A percentile compares a stretch with the other conserved stretches of the same genome.
These are phyloP conservation scores for Colletotrichum sp. DNA, from an alignment of 2,329 filamentous ascomycete species.

Conservation along the genomic window DNA sequence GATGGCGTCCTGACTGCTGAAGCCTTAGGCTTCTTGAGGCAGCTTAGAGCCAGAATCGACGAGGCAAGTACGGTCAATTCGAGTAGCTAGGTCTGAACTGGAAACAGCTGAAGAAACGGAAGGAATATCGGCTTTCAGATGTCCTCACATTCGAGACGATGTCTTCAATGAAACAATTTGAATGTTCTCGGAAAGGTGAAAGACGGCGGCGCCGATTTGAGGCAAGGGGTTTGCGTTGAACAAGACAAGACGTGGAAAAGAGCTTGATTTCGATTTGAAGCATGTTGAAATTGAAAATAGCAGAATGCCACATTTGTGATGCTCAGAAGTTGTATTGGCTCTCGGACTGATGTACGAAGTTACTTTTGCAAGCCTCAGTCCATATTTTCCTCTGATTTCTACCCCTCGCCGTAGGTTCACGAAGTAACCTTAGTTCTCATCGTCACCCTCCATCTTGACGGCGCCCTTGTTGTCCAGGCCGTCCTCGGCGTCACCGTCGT, in stretches of 20 bases:
- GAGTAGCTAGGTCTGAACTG: not conserved
- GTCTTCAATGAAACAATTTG: not conserved
- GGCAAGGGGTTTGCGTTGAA: not conserved
- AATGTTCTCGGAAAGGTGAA: not conserved
- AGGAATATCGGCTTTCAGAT: not conserved
- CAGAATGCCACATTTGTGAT: not conserved
- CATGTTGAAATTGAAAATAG: not conserved
- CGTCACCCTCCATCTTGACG: constrained; percentile 15
- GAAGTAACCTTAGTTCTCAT: not conserved
- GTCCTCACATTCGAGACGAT: not conserved
- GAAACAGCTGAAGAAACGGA: not conserved
- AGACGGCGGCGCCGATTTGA: not conserved
- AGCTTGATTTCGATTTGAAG: not conserved
- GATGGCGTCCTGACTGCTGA: not conserved
- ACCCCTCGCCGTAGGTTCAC: not conserved
- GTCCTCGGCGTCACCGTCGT: not conserved
- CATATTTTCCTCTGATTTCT: not conserved
- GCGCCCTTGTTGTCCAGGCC: constrained; percentile 15
- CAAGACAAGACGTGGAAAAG: not conserved
- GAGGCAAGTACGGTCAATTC: not conserved
- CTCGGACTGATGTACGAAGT: not conserved
- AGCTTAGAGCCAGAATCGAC: not conserved
- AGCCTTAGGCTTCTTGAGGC: not conserved
- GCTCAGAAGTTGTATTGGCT: not conserved
- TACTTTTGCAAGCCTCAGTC: not conserved